Conservation (phyloP, 2,329 filamentous ascomycete genomes). For the Penicillium vulpinum region DNA sequence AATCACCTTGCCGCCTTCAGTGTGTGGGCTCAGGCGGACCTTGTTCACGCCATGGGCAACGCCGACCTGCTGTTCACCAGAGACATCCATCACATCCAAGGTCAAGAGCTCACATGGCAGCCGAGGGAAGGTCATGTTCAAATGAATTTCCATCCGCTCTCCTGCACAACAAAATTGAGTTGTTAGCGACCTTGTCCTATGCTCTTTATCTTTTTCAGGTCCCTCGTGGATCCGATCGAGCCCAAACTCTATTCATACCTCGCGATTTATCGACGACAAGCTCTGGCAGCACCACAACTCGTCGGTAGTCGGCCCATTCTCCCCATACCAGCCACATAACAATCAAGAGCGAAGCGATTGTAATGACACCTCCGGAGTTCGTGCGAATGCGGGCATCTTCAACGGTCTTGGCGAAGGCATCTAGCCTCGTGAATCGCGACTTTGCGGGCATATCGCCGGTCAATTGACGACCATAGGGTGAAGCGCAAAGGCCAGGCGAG, state of each 20-base stretch:
- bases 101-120: slow-evolving; percentile 94
- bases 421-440: slow-evolving; percentile 92
- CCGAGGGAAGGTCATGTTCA: slow-evolving; percentile 93
- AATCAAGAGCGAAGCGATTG: slow-evolving; percentile 82
- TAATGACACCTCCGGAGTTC: slow-evolving; percentile 92
- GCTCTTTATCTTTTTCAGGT: not conserved
- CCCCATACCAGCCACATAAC: slow-evolving; percentile 88
- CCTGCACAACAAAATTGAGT: slow-evolving; percentile 50
- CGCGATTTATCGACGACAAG: slow-evolving; percentile 94
- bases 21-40: slow-evolving; percentile 71
- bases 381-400: slow-evolving; percentile 96
- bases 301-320: slow-evolving; percentile 93
- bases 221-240: not conserved
- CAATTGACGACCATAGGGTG: slow-evolving; percentile 32
- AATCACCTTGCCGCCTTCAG: slow-evolving; percentile 74
- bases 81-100: slow-evolving; percentile 98
- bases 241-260: slow-evolving; percentile 55
- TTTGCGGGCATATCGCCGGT: slow-evolving; percentile 71
- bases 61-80: slow-evolving; percentile 92
- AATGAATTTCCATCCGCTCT: slow-evolving; percentile 98
- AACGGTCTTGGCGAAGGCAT: slow-evolving; percentile 98
- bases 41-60: slow-evolving; percentile 92
- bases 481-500: slow-evolving; percentile 4
- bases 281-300: slow-evolving; percentile 84
- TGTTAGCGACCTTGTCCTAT: slow-evolving; percentile 13